Evolutionary conservation across 208 protist genomes (phyloP), one percentile per base, ranked within the genome.

Genomic region (Crithidia expoeki): DNA sequence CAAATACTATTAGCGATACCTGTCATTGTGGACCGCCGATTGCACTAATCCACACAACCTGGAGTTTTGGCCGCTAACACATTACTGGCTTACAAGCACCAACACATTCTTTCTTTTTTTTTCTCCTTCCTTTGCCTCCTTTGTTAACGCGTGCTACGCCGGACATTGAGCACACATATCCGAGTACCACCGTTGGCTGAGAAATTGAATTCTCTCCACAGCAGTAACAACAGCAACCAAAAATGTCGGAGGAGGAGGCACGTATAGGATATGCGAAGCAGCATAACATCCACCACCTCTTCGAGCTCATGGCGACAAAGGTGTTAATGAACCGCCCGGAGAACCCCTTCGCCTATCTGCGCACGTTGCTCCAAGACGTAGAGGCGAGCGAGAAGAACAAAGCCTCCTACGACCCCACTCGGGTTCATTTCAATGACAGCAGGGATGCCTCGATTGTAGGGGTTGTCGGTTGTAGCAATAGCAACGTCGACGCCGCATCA

Each of bases 281-380:
- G 69, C 88, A 96, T 77, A 94, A 97, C 59, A 89, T 97, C 9
- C 94, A 97, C 67, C 91, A 96, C 72, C 74, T 97, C 36, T 94
- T 97, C 71, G 94, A 97, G 76, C 81, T 95, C 5, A 79, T 97
- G 47, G 94, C 94, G 30, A 93, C 89, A 17, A 91, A 88, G 50
- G 69, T 97, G 53, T 68, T 97, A n/a, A 51, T 93, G 30, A 90
- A 94, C 16, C 82, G 92, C 12, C 94, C 94, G 4, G 85, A 88
- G 58, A 94, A 97, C 65, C 89, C 88, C 4, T 95, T 96, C 70
- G 76, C 79, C 21, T 97, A 96, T 65, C 80, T 97, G 34, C 85
- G 88, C 30, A 59, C 83, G 1, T 71, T 96, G 44, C 73, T 97
- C 9, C 17, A 64, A 32, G 89, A 81, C 2, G 86, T 96, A 33